phyloP scores from a whole-genome alignment of 2,329 filamentous ascomycete species.

The Rhinocladiella similis region DNA sequence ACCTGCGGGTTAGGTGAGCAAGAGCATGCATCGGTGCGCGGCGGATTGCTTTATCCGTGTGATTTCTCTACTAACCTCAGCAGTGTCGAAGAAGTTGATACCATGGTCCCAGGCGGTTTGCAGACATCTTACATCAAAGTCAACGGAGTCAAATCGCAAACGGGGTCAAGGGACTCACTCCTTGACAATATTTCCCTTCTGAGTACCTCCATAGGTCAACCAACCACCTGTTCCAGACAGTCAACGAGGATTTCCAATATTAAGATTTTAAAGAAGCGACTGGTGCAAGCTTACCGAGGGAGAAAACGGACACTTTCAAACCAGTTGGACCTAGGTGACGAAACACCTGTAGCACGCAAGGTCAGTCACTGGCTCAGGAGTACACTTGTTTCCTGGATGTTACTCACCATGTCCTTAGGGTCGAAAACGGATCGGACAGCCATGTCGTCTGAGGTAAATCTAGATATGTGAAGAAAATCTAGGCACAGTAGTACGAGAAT shows the following conservation, averaged over 20 bases:
- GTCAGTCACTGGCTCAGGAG: not conserved
- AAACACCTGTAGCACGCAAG: conserved; percentile 41
- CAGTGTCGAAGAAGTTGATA: conserved; percentile 61
- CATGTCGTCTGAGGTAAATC: conserved; percentile 16
- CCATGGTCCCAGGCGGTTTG: conserved; percentile 58
- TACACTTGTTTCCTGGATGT: not conserved
- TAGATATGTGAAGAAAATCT: not conserved
- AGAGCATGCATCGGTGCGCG: not conserved
- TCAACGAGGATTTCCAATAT: not conserved
- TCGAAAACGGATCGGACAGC: conserved; percentile 26
- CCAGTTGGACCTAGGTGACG: conserved; percentile 68
- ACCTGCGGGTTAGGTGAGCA: conserved; percentile 22
- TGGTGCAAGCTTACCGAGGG: conserved; percentile 47
- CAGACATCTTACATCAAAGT: conserved; percentile 38
- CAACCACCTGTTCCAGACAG: conserved; percentile 34
- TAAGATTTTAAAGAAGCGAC: not conserved
- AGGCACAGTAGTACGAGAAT: not conserved
- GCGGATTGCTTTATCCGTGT: not conserved
- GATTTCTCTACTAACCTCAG: conserved; percentile 42
- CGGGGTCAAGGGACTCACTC: conserved; percentile 41
- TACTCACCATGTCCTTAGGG: conserved; percentile 26
- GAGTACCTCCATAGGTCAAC: conserved; percentile 50
- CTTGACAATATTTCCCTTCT: conserved; percentile 63
- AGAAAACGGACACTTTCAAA: conserved; percentile 71
- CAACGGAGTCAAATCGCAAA: not conserved